A percentile compares a stretch with the other conserved stretches of the same genome.
Conservation (phyloP, 2,329 filamentous ascomycete genomes). For the Ceratocystis papillata region DNA sequence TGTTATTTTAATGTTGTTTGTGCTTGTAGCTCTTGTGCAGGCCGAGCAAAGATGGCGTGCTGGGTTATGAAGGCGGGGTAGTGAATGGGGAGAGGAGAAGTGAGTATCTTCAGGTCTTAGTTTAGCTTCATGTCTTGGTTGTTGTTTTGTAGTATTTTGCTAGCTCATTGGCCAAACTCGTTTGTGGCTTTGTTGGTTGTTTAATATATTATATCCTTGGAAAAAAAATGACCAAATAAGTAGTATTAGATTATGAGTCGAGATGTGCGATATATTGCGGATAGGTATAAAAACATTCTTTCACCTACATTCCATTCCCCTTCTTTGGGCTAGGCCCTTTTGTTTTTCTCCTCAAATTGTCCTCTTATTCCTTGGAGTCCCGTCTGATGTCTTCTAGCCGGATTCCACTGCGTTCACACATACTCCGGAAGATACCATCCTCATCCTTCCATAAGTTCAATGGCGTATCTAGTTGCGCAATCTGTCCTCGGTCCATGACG, state of each 20-base stretch:
- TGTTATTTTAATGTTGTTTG: not conserved
- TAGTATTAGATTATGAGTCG: not conserved
- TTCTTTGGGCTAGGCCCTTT: not conserved
- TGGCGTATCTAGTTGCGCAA: constrained; percentile 78
- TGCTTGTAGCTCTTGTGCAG: not conserved
- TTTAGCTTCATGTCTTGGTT: not conserved
- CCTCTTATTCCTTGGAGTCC: not conserved
- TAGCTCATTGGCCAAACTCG: not conserved
- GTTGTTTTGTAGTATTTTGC: not conserved
- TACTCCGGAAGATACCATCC: constrained; percentile 71
- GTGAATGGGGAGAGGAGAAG: not conserved
- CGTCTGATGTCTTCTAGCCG: constrained; percentile 41
- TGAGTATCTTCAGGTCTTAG: not conserved
- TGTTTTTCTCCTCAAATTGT: constrained; percentile 32
- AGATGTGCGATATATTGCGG: too few species aligned
- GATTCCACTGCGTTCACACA: constrained; percentile 84
- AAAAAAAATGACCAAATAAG: not conserved
- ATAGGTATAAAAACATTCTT: not conserved
- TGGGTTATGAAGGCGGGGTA: not conserved
- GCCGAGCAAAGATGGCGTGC: not conserved
- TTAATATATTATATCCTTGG: constrained; percentile 3
- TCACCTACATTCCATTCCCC: too few species aligned
- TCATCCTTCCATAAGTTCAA: constrained; percentile 55
- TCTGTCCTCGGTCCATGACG: constrained; percentile 83
- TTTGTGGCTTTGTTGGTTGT: not conserved